phyloP scores from a whole-genome alignment of 768 basidiomycete genomes.

The Lyophyllum shimeji region DNA sequence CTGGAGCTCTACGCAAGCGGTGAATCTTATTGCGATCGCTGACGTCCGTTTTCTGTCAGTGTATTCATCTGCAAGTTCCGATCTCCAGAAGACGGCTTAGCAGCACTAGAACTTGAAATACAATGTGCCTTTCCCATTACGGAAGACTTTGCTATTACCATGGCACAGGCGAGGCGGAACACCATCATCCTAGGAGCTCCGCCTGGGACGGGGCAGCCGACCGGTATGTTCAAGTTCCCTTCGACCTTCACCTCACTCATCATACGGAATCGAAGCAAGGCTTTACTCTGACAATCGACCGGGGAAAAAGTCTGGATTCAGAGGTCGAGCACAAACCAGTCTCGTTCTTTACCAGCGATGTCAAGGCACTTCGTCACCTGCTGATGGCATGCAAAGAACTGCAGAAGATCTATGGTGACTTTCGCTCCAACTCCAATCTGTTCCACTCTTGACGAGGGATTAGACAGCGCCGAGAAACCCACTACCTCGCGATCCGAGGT shows the following conservation, averaged over 20 bases:
- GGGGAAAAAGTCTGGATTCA: constrained; percentile 34
- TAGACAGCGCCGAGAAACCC: constrained; percentile 21
- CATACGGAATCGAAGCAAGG: constrained; percentile 31
- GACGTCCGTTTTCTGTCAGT: constrained; percentile 26
- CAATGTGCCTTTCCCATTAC: constrained; percentile 59
- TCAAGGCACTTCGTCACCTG: constrained; percentile 44
- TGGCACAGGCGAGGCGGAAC: constrained; percentile 51
- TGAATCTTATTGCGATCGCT: constrained; percentile 2
- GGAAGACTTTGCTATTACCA: constrained; percentile 49
- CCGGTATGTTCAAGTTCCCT: background rate
- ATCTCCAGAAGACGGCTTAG: constrained; percentile 18
- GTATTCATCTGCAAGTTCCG: constrained; percentile 49
- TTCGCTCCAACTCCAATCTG: background rate
- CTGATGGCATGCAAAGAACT: constrained; percentile 58
- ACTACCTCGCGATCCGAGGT: constrained; percentile 29
- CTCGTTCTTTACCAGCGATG: constrained; percentile 47
- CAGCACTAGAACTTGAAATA: constrained; percentile 37
- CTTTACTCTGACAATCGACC: constrained; percentile 52
- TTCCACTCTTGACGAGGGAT: constrained; percentile 12
- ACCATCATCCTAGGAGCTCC: constrained; percentile 33
- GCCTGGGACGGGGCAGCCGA: constrained; percentile 3
- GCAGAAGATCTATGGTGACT: constrained; percentile 47
- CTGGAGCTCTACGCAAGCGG: too few relatives aligned
- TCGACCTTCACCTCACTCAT: background rate
- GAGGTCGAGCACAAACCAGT: constrained; percentile 28